Evolutionary conservation across 2,329 filamentous ascomycete genomes (phyloP), one percentile per base, ranked within the genome.

Genomic region (Cercospora berteroae): DNA sequence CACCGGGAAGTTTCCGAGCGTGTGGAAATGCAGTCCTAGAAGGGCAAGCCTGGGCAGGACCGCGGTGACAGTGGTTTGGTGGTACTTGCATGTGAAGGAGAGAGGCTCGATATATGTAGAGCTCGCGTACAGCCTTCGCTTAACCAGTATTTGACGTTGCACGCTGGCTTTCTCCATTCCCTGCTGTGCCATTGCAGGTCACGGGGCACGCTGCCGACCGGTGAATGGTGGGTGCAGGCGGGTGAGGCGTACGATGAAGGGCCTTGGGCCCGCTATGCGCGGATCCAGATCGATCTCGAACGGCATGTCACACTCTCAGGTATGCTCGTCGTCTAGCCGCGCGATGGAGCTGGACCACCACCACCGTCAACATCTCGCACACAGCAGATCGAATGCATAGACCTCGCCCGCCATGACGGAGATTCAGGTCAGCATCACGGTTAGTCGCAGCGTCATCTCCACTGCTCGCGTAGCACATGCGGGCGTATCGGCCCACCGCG

Each of bases 401-500:
- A 12, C 2, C 48, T 65, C 67, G 67, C 61, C 61, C 62, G 62
- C 62, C 63, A 65, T 67, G 39, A 62, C 50, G 31, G 69, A 71
- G 7, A 50, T 60, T n/a, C 67, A 67, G n/a, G 66, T 71, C 25
- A 64, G 60, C 60, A 64, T 71, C 50, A 65, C 64, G 62, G 70
- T 71, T 23, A 64, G 70, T 71, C 27, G 36, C 58, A 44, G 50
- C 33, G 10, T 13, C 55, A 58, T 58, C 55, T 61, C 59, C 59
- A 50, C 59, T 33, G 12, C 55, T 58, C 55, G 55, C 9, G 55
- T 58, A n/a, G 31, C 55, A 36, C 55, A 27, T 31, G 52, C 52
- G 13, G 13, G n/a, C 23, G 25, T 56, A 25, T 56, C 27, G 27
- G 27, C 27, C 55, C 55, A 58, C 31, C 27, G 55, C 29, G 31